Evolutionary conservation across 129 eudicot species (phyloP).

Genomic region (Pittosporum tobira): DNA sequence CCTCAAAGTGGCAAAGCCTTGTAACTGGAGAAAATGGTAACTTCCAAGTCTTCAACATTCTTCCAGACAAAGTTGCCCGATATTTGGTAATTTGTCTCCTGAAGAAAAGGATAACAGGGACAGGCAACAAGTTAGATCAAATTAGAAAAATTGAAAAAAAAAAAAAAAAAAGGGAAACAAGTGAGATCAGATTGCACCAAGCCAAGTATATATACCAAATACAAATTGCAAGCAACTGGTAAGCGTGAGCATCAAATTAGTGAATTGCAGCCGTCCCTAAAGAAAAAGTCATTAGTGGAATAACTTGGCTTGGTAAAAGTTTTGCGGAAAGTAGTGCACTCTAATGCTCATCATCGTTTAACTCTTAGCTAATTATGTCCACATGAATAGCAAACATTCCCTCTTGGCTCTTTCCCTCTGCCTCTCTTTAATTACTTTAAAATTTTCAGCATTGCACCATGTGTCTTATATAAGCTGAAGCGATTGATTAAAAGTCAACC

Average conservation of each 20-base stretch:
- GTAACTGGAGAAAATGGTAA: too few species aligned
- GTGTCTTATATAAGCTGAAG: too few species aligned
- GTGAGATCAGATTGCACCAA: background rate
- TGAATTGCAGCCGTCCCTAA: background rate
- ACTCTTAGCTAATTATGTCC: background rate
- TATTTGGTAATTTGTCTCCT: background rate
- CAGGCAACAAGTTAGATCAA: background rate
- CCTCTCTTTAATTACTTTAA: background rate
- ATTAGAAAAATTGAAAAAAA: too few species aligned
- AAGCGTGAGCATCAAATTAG: background rate
- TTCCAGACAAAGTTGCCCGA: background rate
- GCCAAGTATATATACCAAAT: background rate
- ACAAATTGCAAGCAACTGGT: constrained; percentile 4
- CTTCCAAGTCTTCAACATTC: background rate
- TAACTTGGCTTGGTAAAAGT: background rate
- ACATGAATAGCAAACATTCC: background rate
- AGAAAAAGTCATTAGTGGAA: background rate
- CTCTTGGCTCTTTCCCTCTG: too few species aligned
- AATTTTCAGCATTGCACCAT: too few species aligned
- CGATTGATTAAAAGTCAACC: background rate
- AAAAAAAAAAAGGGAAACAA: too few species aligned
- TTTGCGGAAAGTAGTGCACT: background rate
- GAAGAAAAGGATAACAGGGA: background rate
- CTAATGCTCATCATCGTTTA: background rate
- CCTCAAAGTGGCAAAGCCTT: background rate